phyloP scores from a whole-genome alignment of 2,329 filamentous ascomycete genomes.

The Paecilomyces formosus region DNA sequence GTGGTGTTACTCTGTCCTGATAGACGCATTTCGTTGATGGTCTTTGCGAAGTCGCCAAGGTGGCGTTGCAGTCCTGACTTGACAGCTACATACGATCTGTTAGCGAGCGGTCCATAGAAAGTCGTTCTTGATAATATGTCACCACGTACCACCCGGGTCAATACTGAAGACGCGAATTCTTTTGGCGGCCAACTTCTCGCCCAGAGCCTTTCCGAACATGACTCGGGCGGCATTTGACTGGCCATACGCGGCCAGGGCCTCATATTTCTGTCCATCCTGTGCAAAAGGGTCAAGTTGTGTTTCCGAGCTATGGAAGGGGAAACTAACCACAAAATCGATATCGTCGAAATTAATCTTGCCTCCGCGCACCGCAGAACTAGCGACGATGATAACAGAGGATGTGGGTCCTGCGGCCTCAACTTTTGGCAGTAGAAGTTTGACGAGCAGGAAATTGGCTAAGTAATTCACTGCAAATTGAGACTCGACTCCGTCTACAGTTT shows the following conservation, averaged over 20 bases:
- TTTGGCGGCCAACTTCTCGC: conserved; percentile 22
- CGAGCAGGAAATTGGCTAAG: conserved; percentile 42
- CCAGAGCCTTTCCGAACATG: conserved; percentile 36
- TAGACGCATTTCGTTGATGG: neutral
- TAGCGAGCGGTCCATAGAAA: neutral
- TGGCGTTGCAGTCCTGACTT: neutral
- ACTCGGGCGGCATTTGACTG: conserved; percentile 49
- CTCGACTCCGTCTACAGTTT: conserved; percentile 15
- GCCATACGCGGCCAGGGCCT: conserved; percentile 40
- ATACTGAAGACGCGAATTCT: conserved; percentile 33
- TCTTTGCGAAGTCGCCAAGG: neutral
- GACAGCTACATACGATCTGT: neutral
- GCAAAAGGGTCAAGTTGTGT: neutral
- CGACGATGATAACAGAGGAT: conserved; percentile 29
- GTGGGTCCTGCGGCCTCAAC: conserved; percentile 31
- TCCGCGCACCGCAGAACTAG: conserved; percentile 13
- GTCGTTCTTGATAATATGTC: neutral
- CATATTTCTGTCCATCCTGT: conserved; percentile 30
- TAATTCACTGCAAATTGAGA: conserved; percentile 43
- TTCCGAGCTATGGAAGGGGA: neutral
- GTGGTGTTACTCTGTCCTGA: neutral
- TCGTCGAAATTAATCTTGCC: conserved; percentile 38
- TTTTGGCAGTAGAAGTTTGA: conserved; percentile 39
- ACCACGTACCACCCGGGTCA: conserved; percentile 32
- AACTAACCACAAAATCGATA: conserved; percentile 23